phyloP scores from a whole-genome alignment of 1,284 basidiomycete genomes.

The Macrocystidia cucumis region DNA sequence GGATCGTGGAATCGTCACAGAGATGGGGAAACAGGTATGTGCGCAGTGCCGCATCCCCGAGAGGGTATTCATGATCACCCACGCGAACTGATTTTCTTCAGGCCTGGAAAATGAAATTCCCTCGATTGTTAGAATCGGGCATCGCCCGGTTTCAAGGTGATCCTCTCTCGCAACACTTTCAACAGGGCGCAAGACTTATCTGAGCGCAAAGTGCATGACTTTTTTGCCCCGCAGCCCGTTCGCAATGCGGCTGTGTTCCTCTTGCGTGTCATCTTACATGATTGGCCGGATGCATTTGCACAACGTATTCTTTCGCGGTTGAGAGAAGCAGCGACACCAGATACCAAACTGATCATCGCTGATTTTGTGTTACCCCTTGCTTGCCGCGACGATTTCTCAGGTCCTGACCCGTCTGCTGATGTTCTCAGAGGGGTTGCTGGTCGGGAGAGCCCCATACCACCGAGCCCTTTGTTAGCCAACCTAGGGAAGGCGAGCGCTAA shows the following conservation, averaged over 20 bases:
- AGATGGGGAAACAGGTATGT: conserved; percentile 46
- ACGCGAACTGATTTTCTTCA: too few species aligned
- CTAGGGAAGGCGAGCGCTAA: conserved; percentile 64
- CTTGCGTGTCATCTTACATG: conserved; percentile 63
- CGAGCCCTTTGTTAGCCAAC: conserved; percentile 56
- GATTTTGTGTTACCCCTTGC: conserved; percentile 65
- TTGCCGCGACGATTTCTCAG: conserved; percentile 42
- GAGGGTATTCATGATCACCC: too few species aligned
- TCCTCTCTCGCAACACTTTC: conserved; percentile 5
- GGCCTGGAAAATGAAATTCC: conserved; percentile 58
- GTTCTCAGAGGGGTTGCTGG: conserved; percentile 31
- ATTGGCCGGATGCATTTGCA: conserved; percentile 65
- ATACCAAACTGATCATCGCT: conserved; percentile 56
- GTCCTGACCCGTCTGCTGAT: conserved; percentile 11
- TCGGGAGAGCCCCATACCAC: conserved; percentile 34
- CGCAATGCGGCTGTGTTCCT: conserved; percentile 53
- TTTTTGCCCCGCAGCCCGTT: conserved; percentile 57
- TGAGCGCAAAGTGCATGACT: conserved; percentile 49
- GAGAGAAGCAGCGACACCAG: conserved; percentile 38
- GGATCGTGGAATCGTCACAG: conserved; percentile 55
- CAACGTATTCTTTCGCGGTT: conserved; percentile 41
- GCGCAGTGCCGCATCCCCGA: too few species aligned
- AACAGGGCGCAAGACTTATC: conserved; percentile 2
- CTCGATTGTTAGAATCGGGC: conserved; percentile 50
- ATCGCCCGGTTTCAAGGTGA: conserved; percentile 51